phyloP scores from a whole-genome alignment of 2,329 filamentous ascomycete genomes.

The Bisporella sp. region DNA sequence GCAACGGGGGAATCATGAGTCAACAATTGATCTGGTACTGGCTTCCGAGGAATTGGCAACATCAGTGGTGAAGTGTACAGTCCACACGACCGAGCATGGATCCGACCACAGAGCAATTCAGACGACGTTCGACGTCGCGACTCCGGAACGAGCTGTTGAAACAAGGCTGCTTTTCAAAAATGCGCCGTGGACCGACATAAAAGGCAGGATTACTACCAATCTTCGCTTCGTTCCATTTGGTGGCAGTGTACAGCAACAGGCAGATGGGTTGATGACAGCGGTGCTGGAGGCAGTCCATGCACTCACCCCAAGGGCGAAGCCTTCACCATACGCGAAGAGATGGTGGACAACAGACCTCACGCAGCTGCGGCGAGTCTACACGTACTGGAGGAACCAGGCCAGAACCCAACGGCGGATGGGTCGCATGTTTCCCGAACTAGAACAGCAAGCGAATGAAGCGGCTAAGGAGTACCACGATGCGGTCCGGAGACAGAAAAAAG shows the following conservation, averaged over 20 bases:
- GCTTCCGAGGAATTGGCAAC: conserved; percentile 17
- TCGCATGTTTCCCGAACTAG: conserved; percentile 6
- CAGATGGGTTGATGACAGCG: conserved; percentile 10
- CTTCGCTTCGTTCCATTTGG: conserved; percentile 1
- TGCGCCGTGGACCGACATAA: conserved; percentile 13
- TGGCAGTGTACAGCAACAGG: conserved; percentile 9
- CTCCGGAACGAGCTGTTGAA: conserved; percentile 3
- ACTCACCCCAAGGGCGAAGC: conserved; percentile 19
- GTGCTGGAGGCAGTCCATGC: conserved; percentile 10
- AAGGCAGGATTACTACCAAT: conserved; percentile 1
- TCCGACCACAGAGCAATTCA: conserved; percentile 28
- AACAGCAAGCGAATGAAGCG: conserved; percentile 14
- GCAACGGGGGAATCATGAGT: conserved; percentile 7
- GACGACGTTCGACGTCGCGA: conserved; percentile 23
- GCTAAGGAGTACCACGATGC: conserved; percentile 14
- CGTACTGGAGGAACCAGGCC: conserved; percentile 24
- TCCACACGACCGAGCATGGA: conserved; percentile 17
- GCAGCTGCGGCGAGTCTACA: conserved; percentile 22
- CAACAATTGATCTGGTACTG: conserved; percentile 23
- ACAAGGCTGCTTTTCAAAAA: conserved; percentile 22
- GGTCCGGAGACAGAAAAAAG: conserved; percentile 20
- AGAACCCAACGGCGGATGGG: conserved; percentile 14
- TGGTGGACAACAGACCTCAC: conserved; percentile 27
- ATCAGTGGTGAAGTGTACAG: conserved; percentile 11
- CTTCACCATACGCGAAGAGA: conserved; percentile 23